A percentile compares a stretch with the other conserved stretches of the same genome.
These are phyloP conservation scores for Pseudognaphalium luteoalbum DNA, from an alignment of 129 eudicot genomes.

Conservation along the genomic window DNA sequence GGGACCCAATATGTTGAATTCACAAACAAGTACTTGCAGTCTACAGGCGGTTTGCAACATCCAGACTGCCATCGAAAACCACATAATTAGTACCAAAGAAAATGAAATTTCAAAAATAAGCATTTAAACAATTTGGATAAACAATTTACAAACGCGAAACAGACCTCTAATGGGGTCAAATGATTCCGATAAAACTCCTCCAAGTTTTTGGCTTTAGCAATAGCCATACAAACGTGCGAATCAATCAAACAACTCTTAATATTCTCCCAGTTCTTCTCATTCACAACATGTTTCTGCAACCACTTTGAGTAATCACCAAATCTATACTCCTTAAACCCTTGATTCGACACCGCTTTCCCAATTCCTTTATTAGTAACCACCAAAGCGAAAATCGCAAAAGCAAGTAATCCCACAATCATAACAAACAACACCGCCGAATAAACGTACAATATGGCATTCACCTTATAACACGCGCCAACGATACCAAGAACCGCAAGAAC, in stretches of 20 bases:
- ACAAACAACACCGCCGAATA: slow-evolving; percentile 48
- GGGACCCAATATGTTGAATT: slow-evolving; percentile 53
- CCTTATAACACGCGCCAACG: slow-evolving; percentile 43
- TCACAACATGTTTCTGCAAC: slow-evolving; percentile 62
- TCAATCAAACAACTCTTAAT: slow-evolving; percentile 65
- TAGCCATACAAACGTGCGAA: slow-evolving; percentile 37
- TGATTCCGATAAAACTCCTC: slow-evolving; percentile 34
- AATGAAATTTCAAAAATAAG: neutral
- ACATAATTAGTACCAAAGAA: neutral
- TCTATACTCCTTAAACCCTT: slow-evolving; percentile 41
- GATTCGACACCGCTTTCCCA: slow-evolving; percentile 42
- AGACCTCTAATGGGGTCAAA: slow-evolving; percentile 50
- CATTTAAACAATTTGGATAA: neutral
- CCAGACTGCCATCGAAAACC: slow-evolving; percentile 42
- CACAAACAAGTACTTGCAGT: slow-evolving; percentile 43
- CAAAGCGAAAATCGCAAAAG: slow-evolving; percentile 46
- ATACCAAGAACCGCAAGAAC: slow-evolving; percentile 55
- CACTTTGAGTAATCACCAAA: slow-evolving; percentile 67
- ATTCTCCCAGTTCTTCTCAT: slow-evolving; percentile 48
- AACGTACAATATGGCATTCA: slow-evolving; percentile 39
- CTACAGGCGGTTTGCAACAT: slow-evolving; percentile 65
- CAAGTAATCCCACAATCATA: slow-evolving; percentile 42
- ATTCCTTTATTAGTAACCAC: slow-evolving; percentile 55
- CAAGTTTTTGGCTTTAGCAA: slow-evolving; percentile 13
- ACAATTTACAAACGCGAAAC: neutral